These are phyloP conservation scores for Cardamine resedifolia DNA, from an alignment of 345 rosid species.

Conservation along the genomic window DNA sequence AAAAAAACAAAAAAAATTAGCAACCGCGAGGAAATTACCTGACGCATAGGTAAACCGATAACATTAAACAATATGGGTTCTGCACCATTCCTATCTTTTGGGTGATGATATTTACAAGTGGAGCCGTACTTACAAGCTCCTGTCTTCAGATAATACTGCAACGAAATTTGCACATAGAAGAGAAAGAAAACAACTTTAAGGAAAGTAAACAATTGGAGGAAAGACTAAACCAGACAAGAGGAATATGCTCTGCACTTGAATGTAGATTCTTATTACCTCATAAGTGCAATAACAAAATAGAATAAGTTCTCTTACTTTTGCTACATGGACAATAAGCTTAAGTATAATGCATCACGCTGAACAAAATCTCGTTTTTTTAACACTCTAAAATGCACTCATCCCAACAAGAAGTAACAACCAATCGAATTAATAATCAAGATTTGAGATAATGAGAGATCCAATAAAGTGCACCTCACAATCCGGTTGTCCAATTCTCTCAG, in stretches of 20 bases:
- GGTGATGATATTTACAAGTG: conserved; percentile 86
- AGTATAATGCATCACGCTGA: neutral
- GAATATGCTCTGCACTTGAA: conserved; percentile 17
- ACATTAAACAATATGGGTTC: conserved; percentile 63
- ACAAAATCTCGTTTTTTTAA: neutral
- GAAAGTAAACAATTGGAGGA: neutral
- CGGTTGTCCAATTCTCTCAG: conserved; percentile 66
- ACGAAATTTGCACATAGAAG: neutral
- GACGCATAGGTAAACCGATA: conserved; percentile 79
- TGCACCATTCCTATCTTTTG: conserved; percentile 83
- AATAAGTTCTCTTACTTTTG: neutral
- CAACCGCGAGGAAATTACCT: conserved; percentile 39
- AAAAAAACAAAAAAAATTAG: neutral
- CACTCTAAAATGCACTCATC: neutral
- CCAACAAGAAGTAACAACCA: neutral
- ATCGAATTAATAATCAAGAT: neutral
- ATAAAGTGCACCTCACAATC: conserved; percentile 60
- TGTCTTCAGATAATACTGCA: conserved; percentile 79
- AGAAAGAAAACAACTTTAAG: neutral
- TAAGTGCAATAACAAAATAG: neutral
- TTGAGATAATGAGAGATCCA: neutral
- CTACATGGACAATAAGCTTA: neutral
- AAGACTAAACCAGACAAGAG: conserved; percentile 22
- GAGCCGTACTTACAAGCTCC: conserved; percentile 85
- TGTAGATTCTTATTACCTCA: conserved; percentile 22